Conservation (phyloP, 202 grass and related monocot genomes). For the Setaria viridis region DNA sequence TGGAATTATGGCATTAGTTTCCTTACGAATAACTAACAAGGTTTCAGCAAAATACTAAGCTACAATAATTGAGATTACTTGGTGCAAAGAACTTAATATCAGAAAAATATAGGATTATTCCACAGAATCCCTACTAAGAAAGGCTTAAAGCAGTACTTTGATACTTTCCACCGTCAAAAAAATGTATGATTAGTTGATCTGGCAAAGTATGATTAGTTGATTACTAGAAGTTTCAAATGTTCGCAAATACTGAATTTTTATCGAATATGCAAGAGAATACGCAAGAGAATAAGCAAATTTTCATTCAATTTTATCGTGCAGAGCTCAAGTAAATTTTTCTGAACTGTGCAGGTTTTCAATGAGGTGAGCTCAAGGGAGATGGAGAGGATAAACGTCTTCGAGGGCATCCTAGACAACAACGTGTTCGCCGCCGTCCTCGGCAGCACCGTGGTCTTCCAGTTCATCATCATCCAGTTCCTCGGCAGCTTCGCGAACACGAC, state of each 20-base stretch:
- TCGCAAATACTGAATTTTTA: too few relatives aligned
- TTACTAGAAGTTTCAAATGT: too few relatives aligned
- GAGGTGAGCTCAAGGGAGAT: conserved; percentile 95
- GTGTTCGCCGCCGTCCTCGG: conserved; percentile 74
- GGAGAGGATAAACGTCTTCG: conserved; percentile 91
- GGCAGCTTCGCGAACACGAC: conserved; percentile 89
- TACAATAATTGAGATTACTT: background rate
- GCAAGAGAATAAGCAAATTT: too few relatives aligned
- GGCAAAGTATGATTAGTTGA: too few relatives aligned
- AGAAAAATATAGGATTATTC: background rate
- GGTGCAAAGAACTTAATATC: background rate
- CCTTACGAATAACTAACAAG: background rate
- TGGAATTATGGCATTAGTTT: background rate
- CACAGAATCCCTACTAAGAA: background rate
- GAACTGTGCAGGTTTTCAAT: conserved; percentile 75
- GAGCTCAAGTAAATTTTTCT: background rate
- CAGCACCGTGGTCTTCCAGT: conserved; percentile 81
- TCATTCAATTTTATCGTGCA: too few relatives aligned
- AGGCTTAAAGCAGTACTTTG: background rate
- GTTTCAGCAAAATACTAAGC: background rate
- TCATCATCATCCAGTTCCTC: conserved; percentile 87
- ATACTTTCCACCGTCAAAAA: background rate
- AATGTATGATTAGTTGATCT: too few relatives aligned
- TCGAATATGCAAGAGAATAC: too few relatives aligned
- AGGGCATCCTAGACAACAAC: conserved; percentile 87